Conservation (phyloP, 805 yeast genomes). For the Sugiyamaella marilandica region DNA sequence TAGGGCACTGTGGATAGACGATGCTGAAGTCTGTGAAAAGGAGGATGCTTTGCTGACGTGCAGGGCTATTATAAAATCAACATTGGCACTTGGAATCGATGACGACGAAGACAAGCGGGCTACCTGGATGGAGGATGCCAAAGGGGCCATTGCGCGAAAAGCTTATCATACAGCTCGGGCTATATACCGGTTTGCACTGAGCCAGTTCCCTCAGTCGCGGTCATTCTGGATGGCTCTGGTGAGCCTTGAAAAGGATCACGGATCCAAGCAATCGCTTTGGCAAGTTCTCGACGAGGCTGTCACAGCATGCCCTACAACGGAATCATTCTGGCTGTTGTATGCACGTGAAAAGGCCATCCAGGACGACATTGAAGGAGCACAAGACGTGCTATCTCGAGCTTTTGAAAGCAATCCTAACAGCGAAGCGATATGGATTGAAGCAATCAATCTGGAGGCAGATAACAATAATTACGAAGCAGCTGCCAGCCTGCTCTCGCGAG, state of each 20-base stretch:
- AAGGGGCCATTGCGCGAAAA: constrained; percentile 25
- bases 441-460: constrained; percentile 57
- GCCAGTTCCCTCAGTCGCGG: constrained; percentile 41
- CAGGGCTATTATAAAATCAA: constrained; percentile 46
- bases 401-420: constrained; percentile 39
- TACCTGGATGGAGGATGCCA: constrained; percentile 39
- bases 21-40: constrained; percentile 50
- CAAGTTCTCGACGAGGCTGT: constrained; percentile 52
- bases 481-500: constrained; percentile 36
- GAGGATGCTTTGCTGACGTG: constrained; percentile 46
- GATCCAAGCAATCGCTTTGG: constrained; percentile 33
- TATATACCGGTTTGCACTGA: constrained; percentile 44
- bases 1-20: constrained; percentile 49
- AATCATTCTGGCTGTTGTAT: constrained; percentile 58
- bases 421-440: constrained; percentile 65
- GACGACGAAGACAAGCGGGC: constrained; percentile 28
- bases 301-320: constrained; percentile 43
- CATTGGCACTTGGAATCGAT: constrained; percentile 35
- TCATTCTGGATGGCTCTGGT: constrained; percentile 25
- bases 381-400: constrained; percentile 48
- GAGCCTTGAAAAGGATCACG: constrained; percentile 29
- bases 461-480: constrained; percentile 37
- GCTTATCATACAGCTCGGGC: constrained; percentile 41
- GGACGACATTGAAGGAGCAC: constrained; percentile 47
- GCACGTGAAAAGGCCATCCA: constrained; percentile 65